Percentiles rank a stretch among this genome's conserved stretches.
These are phyloP conservation scores for Coemansia sp. DNA, from an alignment of 192 early-diverging fungal species.

Conservation along the genomic window DNA sequence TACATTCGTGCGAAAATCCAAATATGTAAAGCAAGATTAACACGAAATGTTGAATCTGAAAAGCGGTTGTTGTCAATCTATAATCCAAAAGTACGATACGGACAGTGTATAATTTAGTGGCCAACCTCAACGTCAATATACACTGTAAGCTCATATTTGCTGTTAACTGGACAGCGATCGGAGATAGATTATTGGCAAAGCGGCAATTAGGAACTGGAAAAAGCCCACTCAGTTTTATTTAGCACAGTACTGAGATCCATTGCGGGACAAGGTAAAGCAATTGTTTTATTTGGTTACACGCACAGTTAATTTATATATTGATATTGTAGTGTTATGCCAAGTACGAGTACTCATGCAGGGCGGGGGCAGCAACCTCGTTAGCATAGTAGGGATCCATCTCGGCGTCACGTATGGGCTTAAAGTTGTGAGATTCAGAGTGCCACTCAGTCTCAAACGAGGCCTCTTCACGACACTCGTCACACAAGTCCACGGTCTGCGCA, in stretches of 20 bases:
- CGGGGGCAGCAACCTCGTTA: conserved; percentile 41
- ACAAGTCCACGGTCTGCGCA: conserved; percentile 65
- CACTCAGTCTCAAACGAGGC: conserved; percentile 52
- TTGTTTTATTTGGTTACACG: too few relatives aligned
- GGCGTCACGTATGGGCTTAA: conserved; percentile 34
- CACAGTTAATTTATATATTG: neutral
- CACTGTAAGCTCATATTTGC: too few relatives aligned
- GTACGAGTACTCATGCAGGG: conserved; percentile 51
- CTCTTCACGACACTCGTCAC: conserved; percentile 63
- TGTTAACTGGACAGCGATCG: too few relatives aligned
- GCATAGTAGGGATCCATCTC: conserved; percentile 56
- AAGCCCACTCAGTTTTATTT: too few relatives aligned
- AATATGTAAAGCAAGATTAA: neutral
- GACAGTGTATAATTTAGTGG: too few relatives aligned
- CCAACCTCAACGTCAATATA: too few relatives aligned
- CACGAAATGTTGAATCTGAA: neutral
- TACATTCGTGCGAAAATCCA: neutral
- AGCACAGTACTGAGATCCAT: too few relatives aligned
- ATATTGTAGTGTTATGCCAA: conserved; percentile 21
- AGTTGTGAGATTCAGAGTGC: conserved; percentile 31
- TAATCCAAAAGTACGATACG: too few relatives aligned
- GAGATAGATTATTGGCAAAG: too few relatives aligned
- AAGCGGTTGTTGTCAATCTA: neutral
- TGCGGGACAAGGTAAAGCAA: too few relatives aligned
- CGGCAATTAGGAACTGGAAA: too few relatives aligned